Conservation (phyloP, 2,329 filamentous ascomycete genomes). For the Aaosphaeria pasadenensis region DNA sequence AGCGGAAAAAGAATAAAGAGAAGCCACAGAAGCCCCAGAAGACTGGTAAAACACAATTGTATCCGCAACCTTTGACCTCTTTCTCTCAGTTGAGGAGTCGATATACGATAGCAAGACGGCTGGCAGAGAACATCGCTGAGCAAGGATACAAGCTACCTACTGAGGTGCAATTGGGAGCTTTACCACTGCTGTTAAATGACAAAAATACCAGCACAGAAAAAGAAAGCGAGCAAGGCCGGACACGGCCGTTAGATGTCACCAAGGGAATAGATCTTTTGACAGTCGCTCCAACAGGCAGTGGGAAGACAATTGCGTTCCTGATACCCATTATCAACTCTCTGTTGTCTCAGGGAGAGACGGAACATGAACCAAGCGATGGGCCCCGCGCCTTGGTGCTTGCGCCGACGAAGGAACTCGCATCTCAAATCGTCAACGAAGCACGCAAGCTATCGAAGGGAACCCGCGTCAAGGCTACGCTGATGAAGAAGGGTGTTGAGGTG, state of each 20-base stretch:
- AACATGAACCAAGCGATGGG: conserved; percentile 12
- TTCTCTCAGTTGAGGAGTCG: conserved; percentile 69
- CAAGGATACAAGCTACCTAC: conserved; percentile 88
- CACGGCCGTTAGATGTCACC: conserved; percentile 18
- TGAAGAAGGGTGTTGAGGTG: conserved; percentile 81
- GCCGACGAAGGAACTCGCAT: conserved; percentile 50
- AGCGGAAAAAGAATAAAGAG: conserved; percentile 30
- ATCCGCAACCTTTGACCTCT: conserved; percentile 73
- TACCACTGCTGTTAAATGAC: conserved; percentile 71
- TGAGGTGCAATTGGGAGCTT: conserved; percentile 83
- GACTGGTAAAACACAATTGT: conserved; percentile 62
- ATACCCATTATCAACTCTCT: conserved; percentile 82
- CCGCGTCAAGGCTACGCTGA: conserved; percentile 72
- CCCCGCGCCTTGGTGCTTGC: conserved; percentile 46
- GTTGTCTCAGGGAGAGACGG: conserved; percentile 24
- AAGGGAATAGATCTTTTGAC: conserved; percentile 72
- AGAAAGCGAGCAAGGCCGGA: background rate
- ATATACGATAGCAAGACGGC: conserved; percentile 70
- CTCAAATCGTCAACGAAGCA: conserved; percentile 64
- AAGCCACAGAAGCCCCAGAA: conserved; percentile 40
- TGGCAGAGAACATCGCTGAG: conserved; percentile 75
- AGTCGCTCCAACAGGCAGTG: conserved; percentile 91
- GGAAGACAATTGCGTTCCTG: conserved; percentile 91
- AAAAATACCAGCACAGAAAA: background rate
- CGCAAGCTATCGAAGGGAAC: conserved; percentile 76